Base-by-base conservation (phyloP, 2,329 filamentous ascomycete species). In the Aspergillus sp. region DNA sequence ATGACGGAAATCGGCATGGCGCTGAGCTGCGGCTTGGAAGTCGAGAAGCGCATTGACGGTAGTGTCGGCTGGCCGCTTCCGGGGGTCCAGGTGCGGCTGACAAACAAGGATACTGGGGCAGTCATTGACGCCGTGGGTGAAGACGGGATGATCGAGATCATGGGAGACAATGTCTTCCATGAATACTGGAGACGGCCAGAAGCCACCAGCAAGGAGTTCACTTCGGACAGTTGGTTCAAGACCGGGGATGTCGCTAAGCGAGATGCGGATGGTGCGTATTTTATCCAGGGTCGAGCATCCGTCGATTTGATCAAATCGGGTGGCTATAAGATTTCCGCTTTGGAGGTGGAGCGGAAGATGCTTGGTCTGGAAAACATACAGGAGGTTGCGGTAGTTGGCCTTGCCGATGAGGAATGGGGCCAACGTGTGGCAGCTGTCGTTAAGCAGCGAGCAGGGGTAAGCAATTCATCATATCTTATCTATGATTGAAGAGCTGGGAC, bases 261-360 rank as follows among this genome's bases (percentile, higher is more conserved):
- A 10, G 61, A 69, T 44, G 51, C 50, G 4, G 52, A 48, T 7
- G 49, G 71, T 50, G 57, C 75, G 61, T 79, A 77, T 54, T 79
- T 66, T 34, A 78, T 79, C 45, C 65, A 77, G 45, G 76, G 76
- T 6, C 69, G 75, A 7, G 74, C 72, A 7, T 74, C 71, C 12
- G 66, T 76, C 5, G 75, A 78, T 51, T 67, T 79, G 30, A 77
- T 80, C 57, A 79, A 79, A 51, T 73, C 72, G 1, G 75, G 76
- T 10, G 76, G 76, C 0, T 78, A 78, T 53, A 79, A 78, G 59
- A 73, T 78, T 33, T 76, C 72, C 0, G 75, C 76, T 0, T 59
- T 78, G 7, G 76, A 79, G 43, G 73, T 79, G 29, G 76, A 79
- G 57, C 66, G 75, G 12, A 74, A 78, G 50, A 69, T 78, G 52